Conservation (phyloP, 2,329 filamentous ascomycete species). For the Fusarium tupiense region DNA sequence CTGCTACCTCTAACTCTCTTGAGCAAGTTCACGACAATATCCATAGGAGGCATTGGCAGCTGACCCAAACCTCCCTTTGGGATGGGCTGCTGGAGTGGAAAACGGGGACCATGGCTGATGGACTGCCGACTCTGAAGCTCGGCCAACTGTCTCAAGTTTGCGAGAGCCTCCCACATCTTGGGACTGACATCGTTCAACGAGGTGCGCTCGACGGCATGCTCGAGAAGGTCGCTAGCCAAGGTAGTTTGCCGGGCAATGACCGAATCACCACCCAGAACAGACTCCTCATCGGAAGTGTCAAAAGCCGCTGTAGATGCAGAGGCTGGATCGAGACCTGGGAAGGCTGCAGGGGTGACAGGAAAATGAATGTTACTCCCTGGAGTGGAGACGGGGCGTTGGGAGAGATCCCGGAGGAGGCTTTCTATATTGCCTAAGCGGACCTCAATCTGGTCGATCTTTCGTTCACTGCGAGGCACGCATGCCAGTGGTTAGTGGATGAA, state of each 20-base stretch:
- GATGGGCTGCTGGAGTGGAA: conserved; percentile 57
- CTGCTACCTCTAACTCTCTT: conserved; percentile 57
- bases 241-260: conserved; percentile 61
- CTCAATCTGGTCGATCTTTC: conserved; percentile 62
- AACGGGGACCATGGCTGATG: conserved; percentile 55
- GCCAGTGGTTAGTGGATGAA: conserved; percentile 6
- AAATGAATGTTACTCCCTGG: conserved; percentile 36
- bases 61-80: conserved; percentile 59
- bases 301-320: conserved; percentile 47
- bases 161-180: conserved; percentile 63
- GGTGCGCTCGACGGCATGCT: conserved; percentile 61
- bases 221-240: conserved; percentile 65
- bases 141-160: conserved; percentile 63
- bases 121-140: conserved; percentile 58
- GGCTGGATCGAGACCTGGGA: conserved; percentile 30
- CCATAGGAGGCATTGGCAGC: conserved; percentile 64
- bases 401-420: conserved; percentile 52
- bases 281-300: conserved; percentile 54
- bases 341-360: conserved; percentile 39
- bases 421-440: conserved; percentile 57
- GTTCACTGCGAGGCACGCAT: conserved; percentile 53
- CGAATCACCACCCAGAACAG: conserved; percentile 58
- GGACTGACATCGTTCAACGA: conserved; percentile 57
- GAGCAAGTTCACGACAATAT: conserved; percentile 59
- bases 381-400: conserved; percentile 41